Base-by-base conservation (phyloP, 495 filamentous ascomycete species). In the Cercophora scortea region DNA sequence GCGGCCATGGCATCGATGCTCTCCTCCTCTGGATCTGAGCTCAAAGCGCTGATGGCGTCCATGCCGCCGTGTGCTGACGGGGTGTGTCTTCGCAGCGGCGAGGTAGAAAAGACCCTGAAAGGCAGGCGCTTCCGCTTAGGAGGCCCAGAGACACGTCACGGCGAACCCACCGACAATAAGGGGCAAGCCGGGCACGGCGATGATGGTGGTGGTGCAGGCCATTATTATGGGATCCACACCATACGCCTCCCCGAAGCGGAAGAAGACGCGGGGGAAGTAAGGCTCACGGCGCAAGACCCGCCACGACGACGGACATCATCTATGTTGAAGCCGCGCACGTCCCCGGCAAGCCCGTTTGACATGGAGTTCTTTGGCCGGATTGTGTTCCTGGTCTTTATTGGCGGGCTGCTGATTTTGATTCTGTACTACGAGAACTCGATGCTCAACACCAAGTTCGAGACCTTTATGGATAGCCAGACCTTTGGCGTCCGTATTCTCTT, bases 401-500 rank as follows among this genome's bases (percentile, higher is more conserved):
- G 58, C 12, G 69, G 67, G 9, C 45, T 71, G 9, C 42, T 66
- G 34, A 57, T 56, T 11, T 44, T 73, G 18, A 61, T 74, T 50
- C 44, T 72, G n/a, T 71, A 71, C 36, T 75, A 75, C 55, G 58
- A 66, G 34, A 60, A 57, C 9, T 65, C 64, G 3, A 61, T 54
- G 1, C 59, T 57, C 19, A 50, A 69, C 36, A 69, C 61, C 10
- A 44, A 59, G 35, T 76, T 74, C 43, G 69, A 74, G 35, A 35
- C 34, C 41, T 76, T 71, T 45, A 72, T 76, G 60, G 61, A 64
- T 54, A 64, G 69, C 51, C 57, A 67, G 42, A 54, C 54, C 4
- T 74, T 73, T 45, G 72, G 72, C 8, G 66, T 71, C n/a, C 56
- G 62, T 13, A 71, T 73, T 33, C 45, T 76, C n/a, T 71, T 74